A percentile compares a stretch with the other conserved stretches of the same genome.
Conservation (phyloP, 2,329 filamentous ascomycete species). For the Pestalotiopsis sp. region DNA sequence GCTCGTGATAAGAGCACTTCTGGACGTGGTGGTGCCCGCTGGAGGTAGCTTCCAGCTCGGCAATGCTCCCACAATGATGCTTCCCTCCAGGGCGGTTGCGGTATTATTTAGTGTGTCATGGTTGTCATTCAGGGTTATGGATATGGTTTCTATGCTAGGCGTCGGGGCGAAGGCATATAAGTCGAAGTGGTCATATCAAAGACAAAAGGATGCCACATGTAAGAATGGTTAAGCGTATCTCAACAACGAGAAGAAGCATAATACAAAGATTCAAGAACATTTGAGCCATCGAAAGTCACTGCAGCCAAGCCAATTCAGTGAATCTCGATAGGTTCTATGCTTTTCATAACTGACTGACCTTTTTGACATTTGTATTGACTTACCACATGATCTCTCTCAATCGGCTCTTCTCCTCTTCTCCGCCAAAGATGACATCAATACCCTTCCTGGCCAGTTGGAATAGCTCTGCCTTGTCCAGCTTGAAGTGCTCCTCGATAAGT, state of each 20-base stretch:
- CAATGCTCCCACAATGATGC: too few relatives aligned
- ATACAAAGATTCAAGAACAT: too few relatives aligned
- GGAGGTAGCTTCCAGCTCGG: not conserved
- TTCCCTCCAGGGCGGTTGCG: too few relatives aligned
- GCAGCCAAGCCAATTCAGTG: not conserved
- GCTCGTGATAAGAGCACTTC: slow-evolving; percentile 52
- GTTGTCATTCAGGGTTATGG: not conserved
- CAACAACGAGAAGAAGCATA: too few relatives aligned
- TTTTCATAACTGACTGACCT: not conserved
- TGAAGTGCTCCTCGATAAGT: slow-evolving; percentile 72
- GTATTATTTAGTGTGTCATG: not conserved
- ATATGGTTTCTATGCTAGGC: not conserved
- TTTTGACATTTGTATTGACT: not conserved
- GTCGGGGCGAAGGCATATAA: not conserved
- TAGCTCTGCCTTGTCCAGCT: slow-evolving; percentile 48
- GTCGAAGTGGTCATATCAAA: too few relatives aligned
- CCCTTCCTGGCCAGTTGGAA: slow-evolving; percentile 61
- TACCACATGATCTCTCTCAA: slow-evolving; percentile 55
- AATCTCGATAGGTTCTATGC: not conserved
- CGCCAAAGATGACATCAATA: slow-evolving; percentile 69
- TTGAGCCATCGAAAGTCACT: too few relatives aligned
- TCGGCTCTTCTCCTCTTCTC: slow-evolving; percentile 61
- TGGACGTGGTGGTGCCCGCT: slow-evolving; percentile 20
- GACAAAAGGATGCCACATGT: too few relatives aligned
- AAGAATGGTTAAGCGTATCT: too few relatives aligned